Conservation (phyloP, 345 rosid genomes). For the Gossypium mustelinum region DNA sequence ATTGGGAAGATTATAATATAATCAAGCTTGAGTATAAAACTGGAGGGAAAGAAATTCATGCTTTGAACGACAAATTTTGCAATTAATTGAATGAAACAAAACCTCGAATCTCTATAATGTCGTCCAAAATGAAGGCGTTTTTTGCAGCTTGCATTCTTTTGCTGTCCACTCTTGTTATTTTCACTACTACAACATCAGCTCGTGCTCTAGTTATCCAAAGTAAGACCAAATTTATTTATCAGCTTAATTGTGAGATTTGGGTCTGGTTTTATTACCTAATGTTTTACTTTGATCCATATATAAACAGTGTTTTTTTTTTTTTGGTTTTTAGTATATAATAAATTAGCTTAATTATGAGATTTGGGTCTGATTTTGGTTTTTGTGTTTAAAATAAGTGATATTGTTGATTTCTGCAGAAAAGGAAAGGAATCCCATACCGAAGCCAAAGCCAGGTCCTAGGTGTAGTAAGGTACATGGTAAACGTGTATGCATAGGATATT, state of each 20-base stretch:
- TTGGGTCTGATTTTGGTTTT: not conserved
- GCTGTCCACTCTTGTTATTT: not conserved
- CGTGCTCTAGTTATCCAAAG: not conserved
- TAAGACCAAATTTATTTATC: not conserved
- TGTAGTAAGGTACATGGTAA: not conserved
- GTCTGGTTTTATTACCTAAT: not conserved
- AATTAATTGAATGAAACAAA: not conserved
- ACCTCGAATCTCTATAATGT: not conserved
- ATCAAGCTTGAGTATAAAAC: not conserved
- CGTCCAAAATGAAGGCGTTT: slow-evolving; percentile 1
- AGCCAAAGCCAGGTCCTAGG: not conserved
- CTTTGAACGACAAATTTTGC: not conserved
- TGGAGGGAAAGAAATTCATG: not conserved
- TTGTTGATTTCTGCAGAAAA: not conserved
- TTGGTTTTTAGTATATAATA: not conserved
- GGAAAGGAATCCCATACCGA: not conserved
- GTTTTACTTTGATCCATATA: too few species aligned
- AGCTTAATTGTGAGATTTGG: not conserved
- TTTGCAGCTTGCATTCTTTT: not conserved
- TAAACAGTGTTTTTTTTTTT: not conserved
- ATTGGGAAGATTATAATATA: not conserved
- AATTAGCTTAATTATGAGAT: not conserved
- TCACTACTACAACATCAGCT: slow-evolving; percentile 2
- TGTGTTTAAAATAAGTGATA: not conserved
- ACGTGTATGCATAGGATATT: not conserved